Evolutionary conservation across 495 filamentous ascomycete species (phyloP), one percentile per base, ranked within the genome.

Genomic region (Aspergillus ostianus): DNA sequence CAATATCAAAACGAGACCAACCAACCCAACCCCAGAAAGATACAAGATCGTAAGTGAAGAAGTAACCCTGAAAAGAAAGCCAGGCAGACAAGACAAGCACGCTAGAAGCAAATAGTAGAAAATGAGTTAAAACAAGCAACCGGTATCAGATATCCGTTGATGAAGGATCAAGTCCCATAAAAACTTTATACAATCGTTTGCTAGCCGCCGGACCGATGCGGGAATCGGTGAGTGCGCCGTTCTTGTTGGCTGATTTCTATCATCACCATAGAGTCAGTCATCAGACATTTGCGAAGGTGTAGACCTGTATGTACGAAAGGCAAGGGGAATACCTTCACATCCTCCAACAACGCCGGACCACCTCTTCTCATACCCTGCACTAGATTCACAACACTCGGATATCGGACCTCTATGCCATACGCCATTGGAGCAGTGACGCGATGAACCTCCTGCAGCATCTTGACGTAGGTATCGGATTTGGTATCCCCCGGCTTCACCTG

Each of bases 391-490:
- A 89, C 82, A 45, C 77, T 83, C 1, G 78, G 80, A 69, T 90
- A 91, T 67, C 85, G 77, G 8, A 71, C 70, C 0, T 77, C 80
- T 57, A 94, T 85, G 15, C 90, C 90, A 63, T 87, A 85, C 0
- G 91, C 91, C 64, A 91, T 82, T 1, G 87, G 80, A 0, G 84
- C 82, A 7, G 91, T 93, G 15, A 96, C 79, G 19, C 89, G 84
- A 27, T 81, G 76, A 21, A 93, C 82, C 72, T 92, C 87, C 70
- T 92, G 87, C 47, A 96, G 77, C 90, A 93, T 90, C 62, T 85
- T 86, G 47, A 85, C 73, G 60, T 87, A 94, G 0, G 85, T 92
- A 63, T 94, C 91, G 19, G 73, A 64, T 18, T 82, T 76, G 52
- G 85, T 83, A 19, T 87, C 82, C 47, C 90, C 91, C 0, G 86